Evolutionary conservation across 2,329 filamentous ascomycete species (phyloP).

Genomic region (Paraphoma chrysanthemicola): DNA sequence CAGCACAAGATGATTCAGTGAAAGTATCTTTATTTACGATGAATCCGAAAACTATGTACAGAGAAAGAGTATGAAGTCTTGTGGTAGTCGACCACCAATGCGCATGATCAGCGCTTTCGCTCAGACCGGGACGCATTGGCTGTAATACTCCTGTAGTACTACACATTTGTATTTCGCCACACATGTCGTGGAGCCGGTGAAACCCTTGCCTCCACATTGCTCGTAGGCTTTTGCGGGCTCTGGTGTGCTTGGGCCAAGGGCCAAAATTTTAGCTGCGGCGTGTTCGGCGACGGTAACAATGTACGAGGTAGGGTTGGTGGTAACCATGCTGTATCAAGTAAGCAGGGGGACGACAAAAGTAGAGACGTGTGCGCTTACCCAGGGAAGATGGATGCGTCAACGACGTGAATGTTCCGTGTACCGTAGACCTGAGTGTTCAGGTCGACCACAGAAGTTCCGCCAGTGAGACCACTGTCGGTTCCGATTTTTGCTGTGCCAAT

Average conservation of each 20-base stretch:
- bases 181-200: slow-evolving; percentile 25
- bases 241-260: slow-evolving; percentile 15
- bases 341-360: slow-evolving; percentile 5
- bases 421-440: slow-evolving; percentile 58
- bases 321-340: slow-evolving; percentile 34
- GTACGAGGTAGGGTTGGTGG: slow-evolving; percentile 48
- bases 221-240: neutral
- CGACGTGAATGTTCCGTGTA: slow-evolving; percentile 55
- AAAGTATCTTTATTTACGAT: slow-evolving; percentile 4
- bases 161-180: slow-evolving; percentile 19
- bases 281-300: slow-evolving; percentile 47
- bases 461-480: slow-evolving; percentile 51
- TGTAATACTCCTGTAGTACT: slow-evolving; percentile 9
- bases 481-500: slow-evolving; percentile 64
- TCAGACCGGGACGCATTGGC: slow-evolving; percentile 13
- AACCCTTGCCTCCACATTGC: slow-evolving; percentile 28
- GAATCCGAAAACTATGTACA: slow-evolving; percentile 21
- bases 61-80: slow-evolving; percentile 8
- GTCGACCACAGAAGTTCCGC: slow-evolving; percentile 57
- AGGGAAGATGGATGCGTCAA: slow-evolving; percentile 57
- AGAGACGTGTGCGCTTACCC: slow-evolving; percentile 29
- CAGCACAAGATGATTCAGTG: neutral
- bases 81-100: neutral
- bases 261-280: slow-evolving; percentile 48
- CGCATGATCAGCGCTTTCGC: neutral